Conservation (phyloP, 441 rosid species). For the Geranium incanum region DNA sequence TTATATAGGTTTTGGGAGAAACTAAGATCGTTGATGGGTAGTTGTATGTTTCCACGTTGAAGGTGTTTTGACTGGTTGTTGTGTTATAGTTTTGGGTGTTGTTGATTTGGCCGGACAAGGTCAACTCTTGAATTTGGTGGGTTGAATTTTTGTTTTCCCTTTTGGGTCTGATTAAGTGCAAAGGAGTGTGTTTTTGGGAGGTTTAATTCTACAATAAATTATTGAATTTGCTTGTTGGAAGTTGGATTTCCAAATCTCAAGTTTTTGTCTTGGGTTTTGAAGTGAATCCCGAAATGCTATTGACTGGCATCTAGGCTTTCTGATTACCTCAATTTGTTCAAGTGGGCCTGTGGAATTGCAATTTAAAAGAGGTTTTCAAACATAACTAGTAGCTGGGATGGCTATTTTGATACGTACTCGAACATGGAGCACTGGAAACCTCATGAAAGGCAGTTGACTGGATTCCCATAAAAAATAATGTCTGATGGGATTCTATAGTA, state of each 20-base stretch:
- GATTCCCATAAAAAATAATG: conserved; percentile 28
- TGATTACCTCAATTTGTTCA: conserved; percentile 37
- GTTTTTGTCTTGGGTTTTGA: not conserved
- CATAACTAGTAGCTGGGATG: conserved; percentile 36
- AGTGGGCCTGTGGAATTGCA: conserved; percentile 47
- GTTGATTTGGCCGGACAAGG: not conserved
- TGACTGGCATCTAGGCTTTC: conserved; percentile 37
- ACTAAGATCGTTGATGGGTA: not conserved
- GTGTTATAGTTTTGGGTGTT: not conserved
- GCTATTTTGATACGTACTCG: conserved; percentile 47
- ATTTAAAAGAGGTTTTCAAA: conserved; percentile 35
- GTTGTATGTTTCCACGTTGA: not conserved
- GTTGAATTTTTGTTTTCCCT: not conserved
- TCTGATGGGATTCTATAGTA: conserved; percentile 52
- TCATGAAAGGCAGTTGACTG: conserved; percentile 39
- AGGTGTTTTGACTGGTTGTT: conserved; percentile 9
- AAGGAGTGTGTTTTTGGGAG: not conserved
- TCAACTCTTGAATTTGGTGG: not conserved
- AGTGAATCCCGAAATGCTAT: conserved; percentile 28
- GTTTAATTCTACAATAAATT: not conserved
- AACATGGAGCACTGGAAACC: conserved; percentile 35
- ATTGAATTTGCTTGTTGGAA: not conserved
- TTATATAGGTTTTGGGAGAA: conserved; percentile 9
- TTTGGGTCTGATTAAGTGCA: not conserved
- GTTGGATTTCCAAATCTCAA: not conserved